Conservation (phyloP, 2,329 filamentous ascomycete genomes). For the Colletotrichum chlorophyti region DNA sequence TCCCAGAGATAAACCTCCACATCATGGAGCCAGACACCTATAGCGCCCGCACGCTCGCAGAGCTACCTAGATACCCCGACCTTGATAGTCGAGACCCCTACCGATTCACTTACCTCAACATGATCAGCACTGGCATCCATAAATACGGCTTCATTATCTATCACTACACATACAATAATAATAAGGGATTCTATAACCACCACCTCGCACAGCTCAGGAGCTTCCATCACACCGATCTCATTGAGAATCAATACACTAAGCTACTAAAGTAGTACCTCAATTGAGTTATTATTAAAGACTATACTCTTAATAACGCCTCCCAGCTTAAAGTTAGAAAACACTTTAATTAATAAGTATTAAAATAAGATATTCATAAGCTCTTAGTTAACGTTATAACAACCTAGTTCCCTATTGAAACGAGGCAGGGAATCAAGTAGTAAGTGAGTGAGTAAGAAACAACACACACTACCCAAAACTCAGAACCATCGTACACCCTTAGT, state of each 20-base stretch:
- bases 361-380: not conserved
- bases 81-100: not conserved
- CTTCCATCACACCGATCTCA: not conserved
- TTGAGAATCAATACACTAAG: not conserved
- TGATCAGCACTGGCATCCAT: slow-evolving; percentile 10
- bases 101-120: not conserved
- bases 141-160: slow-evolving; percentile 31
- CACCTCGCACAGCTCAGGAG: not conserved
- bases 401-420: not conserved
- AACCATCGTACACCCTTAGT: no score
- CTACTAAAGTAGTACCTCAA: slow-evolving; percentile 11
- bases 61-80: not conserved
- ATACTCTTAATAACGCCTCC: slow-evolving; percentile 4
- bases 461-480: not conserved
- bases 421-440: not conserved
- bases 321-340: not conserved
- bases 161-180: slow-evolving; percentile 28
- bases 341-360: not conserved
- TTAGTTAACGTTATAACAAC: not conserved
- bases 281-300: slow-evolving; percentile 19
- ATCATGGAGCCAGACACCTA: not conserved
- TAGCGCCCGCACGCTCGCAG: not conserved
- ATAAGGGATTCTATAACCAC: slow-evolving; percentile 18
- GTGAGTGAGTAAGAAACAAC: not conserved
- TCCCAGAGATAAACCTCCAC: not conserved